Evolutionary conservation across 2,329 filamentous ascomycete genomes (phyloP), one percentile per base, ranked within the genome.

Genomic region (Thelonectria blattea): DNA sequence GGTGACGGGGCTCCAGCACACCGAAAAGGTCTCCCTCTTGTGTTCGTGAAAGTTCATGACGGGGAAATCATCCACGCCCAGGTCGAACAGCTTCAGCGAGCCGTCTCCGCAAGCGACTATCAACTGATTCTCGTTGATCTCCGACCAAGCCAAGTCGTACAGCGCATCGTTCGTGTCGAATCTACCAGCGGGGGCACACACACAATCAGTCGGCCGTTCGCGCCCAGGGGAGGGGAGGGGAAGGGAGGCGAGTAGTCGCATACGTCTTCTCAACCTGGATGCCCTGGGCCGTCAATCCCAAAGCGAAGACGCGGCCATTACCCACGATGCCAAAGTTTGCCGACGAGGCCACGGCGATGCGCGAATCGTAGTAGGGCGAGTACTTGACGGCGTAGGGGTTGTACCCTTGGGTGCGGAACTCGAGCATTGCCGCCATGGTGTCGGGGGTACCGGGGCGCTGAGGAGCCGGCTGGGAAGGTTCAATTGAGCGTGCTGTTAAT

Each of bases 351-450:
- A 97, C 93, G 58, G 94, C 94, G 65, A 99, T 88, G 65, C 93
- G 89, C 67, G 91, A 95, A 80, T 98, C 95, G 81, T 96, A 96
- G 81, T 97, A 99, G 7, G 95, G 95, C 57, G 94, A 98, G 83
- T 98, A 99, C 79, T 97, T 97, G 78, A 97, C 93, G 68, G 91
- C 92, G 79, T 96, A 97, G 71, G 93, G 93, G 77, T 98, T 97
- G 84, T 88, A 98, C 72, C 95, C 95, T 74, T 92, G 85, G 20
- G 95, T 98, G 65, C 91, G 90, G 80, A 91, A 98, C 79, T 97
- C 93, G 70, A 98, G 89, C 93, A 98, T 97, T 74, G 81, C 80
- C 76, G 78, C 77, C 79, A 80, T 80, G 57, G 61, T 68, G 64
- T 63, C 61, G 46, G 51, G 20, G 27, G 34, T 39, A 24, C 22